Evolutionary conservation across 2,329 filamentous ascomycete species (phyloP), one percentile per base, ranked within the genome.

Genomic region (Metarhizium anisopliae): DNA sequence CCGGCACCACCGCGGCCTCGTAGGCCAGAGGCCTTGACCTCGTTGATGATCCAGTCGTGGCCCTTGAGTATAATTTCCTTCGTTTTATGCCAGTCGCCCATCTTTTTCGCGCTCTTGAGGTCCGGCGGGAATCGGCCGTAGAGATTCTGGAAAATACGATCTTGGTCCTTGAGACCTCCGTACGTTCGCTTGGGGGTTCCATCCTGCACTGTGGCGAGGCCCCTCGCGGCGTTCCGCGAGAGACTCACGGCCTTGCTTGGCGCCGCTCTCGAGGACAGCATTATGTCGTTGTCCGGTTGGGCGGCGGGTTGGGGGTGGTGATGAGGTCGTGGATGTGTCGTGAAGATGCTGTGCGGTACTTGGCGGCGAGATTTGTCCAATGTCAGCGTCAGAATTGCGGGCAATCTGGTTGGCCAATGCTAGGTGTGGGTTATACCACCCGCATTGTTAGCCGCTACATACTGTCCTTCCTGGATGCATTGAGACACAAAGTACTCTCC

Each of bases 1-100:
- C 94, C 94, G 74, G 94, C 94, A 76, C 94, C 94, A 75, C 94
- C 94, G 77, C 94, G 89, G 66, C 94, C 94, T 74, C 94, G 85
- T 61, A 99, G 84, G 67, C 94, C 94, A 13, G 94, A 99, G 32
- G 92, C 85, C 82, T 99, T 99, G 76, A 99, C 84, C 76, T 99
- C 94, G 63, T 87, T 87, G 68, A 99, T 97, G 73, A 99, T 95
- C 89, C 94, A 99, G 67, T 99, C 93, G 75, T 99, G 90, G 56
- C 94, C 94, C 81, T 99, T 99, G 64, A 90, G 77, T 58, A 99
- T 74, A 57, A 99, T 99, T 73, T 99, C 94, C 82, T 99, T 99
- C 55, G 94, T 99, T 82, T 95, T 96, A 79, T 99, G 85, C 94
- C 94, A 99, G 74, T 97, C 94, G 65, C 94, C 94, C 81, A 95